Evolutionary conservation across 805 yeast genomes (phyloP), one percentile per base, ranked within the genome.

Genomic region (Pichia heedii): DNA sequence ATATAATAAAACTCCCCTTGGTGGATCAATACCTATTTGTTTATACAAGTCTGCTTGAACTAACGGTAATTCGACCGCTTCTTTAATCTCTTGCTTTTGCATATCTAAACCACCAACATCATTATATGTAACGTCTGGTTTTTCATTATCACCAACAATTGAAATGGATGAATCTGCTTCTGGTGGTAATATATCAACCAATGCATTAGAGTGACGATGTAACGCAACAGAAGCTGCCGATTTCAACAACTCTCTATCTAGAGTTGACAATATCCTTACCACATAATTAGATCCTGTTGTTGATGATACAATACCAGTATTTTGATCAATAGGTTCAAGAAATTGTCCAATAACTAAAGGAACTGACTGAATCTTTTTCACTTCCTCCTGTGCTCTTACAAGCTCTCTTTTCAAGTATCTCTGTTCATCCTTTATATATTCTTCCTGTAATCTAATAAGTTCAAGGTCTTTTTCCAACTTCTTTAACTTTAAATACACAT

Each of bases 81-180:
- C 99, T 59, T 97, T 79, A 50, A 93, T 93, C 68, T 93, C 99
- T 66, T 94, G 98, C 57, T 93, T 94, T 66, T 93, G 99, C 95
- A 93, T 88, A 64, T 93, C 98, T 61, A 93, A 72, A 34, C 98
- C 99, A 66, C 99, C 99, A 44, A 93, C 97, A 63, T 93, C 98
- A 29, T 96, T 95, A 58, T 93, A 93, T 2, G 96, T 80, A 33
- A 84, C 93, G 58, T 84, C 89, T 21, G 94, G 95, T 60, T 84
- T 85, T 66, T 94, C 96, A 55, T 86, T 84, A 36, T 90, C 95
- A 27, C 96, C 94, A 56, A 93, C 83, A 62, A 94, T 88, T 30
- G 98, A 81, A 52, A 93, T 93, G 32, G 93, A 81, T 2, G 97
- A 88, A 60, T 93, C 99, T 0, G 97, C 97, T 71, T 93, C 98